Evolutionary conservation across 768 basidiomycete genomes (phyloP), one percentile per base, ranked within the genome.

Genomic region (Pholiota microspora): DNA sequence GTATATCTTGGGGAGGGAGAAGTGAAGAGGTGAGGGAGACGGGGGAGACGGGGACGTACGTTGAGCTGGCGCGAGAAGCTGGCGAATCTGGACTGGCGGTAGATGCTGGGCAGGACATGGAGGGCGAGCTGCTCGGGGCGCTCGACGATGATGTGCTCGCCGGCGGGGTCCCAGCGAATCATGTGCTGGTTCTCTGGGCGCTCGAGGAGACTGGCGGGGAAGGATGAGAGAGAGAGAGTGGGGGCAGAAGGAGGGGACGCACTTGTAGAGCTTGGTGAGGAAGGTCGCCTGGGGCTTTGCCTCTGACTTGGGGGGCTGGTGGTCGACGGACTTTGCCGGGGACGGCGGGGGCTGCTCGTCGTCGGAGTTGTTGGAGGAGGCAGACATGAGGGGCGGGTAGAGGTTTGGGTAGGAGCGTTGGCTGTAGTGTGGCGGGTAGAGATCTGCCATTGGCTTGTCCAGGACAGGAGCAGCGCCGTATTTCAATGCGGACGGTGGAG

Each of bases 21-120:
- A 18, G 44, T 40, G 47, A 23, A 40, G 50, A 29, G 46, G 46
- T 29, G 40, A 53, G 18, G 35, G 35, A 15, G 38, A 50, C 54
- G 49, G 54, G 64, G 61, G 58, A 62, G 51, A 54, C 56, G 49
- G 61, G 61, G 68, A 82, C 85, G 59, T 66, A 96, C 93, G 76
- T 97, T 97, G 69, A 97, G 85, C 82, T 97, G 94, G 73, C 94
- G 85, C 63, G 93, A 95, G 81, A 96, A 97, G 82, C 89, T 92
- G 48, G 94, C 94, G 70, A 97, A 97, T 76, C 93, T 83, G 68
- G 91, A 95, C 82, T 97, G 94, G 67, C 94, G 88, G 73, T 97
- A 97, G 51, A 97, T 88, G 64, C 88, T 87, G 48, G 94, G 94
- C 59, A 97, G 85, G 69, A 97, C 90, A 70, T 95, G 93, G 53